Base-by-base conservation (phyloP, 768 basidiomycete genomes). In the Mycena albidolilacea region DNA sequence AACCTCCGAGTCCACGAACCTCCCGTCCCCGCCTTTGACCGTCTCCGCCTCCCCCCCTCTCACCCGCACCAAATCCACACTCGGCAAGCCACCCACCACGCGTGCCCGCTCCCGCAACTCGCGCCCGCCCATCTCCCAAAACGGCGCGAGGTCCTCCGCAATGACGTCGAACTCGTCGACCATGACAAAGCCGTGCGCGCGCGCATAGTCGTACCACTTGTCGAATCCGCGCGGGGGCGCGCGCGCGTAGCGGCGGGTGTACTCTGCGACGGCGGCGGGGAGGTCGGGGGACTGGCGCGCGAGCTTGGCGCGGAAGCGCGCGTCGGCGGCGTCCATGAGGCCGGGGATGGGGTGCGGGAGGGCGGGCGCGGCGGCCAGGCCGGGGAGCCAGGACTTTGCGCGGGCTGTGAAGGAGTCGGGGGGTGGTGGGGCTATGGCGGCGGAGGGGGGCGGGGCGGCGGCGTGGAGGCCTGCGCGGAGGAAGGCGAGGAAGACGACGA, bases 141-240 rank as follows among this genome's bases (percentile, higher is more conserved):
- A 99, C 1, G 97, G 97, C 30, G 87, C 90, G 62, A 99, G 82
- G 79, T 99, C 97, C 64, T 87, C 85, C 43, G 89, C 79, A n/a
- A 97, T 86, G 6, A 88, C 87, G 71, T 95, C 95, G 77, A 96
- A 98, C 80, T 99, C 97, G 81, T 99, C 97, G 6, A 94, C 85
- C 82, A 99, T 90, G 77, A 91, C 89, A 59, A 95, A 92, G 7
- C 89, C 83, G 81, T 95, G 89, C 69, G 90, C 85, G 80, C 88
- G 84, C 15, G 92, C 94, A 81, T 96, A 98, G 57, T 82, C 79
- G 89, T 91, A 97, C 97, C 97, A 98, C 38, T 88, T 83, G 79
- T 96, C 97, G 75, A 99, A 99, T 1, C 97, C 97, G 54, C 88
- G 90, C 0, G 98, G 97, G 6, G 98, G 98, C 44, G 90, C 83